A percentile compares a stretch with the other conserved stretches of the same genome.
Evolutionary conservation across 2,329 filamentous ascomycete species (phyloP).

Genomic region (Neospermospora avenae): DNA sequence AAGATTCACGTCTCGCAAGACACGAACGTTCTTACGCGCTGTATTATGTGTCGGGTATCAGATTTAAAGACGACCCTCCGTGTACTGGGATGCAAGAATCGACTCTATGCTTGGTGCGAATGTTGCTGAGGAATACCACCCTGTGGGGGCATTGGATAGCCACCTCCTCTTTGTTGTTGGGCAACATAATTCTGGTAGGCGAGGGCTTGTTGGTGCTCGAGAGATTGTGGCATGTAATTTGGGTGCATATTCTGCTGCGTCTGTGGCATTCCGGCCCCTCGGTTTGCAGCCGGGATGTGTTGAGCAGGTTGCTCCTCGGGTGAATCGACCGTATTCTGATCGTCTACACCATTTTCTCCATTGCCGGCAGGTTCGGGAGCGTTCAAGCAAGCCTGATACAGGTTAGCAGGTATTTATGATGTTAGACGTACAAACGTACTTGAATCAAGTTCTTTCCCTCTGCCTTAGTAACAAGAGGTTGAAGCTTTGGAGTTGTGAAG

Average conservation of each 20-base stretch:
- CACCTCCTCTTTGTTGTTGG: constrained; percentile 66
- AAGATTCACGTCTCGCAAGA: constrained; percentile 32
- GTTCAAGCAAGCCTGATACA: constrained; percentile 81
- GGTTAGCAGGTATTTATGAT: constrained; percentile 35
- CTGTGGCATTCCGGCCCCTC: constrained; percentile 59
- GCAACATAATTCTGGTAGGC: constrained; percentile 81
- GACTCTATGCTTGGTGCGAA: constrained; percentile 68
- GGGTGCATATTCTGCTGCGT: constrained; percentile 59
- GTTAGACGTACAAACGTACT: constrained; percentile 47
- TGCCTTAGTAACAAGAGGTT: constrained; percentile 95
- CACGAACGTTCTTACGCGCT: constrained; percentile 28
- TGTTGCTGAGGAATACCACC: constrained; percentile 78
- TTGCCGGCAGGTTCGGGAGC: constrained; percentile 84
- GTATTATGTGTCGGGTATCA: constrained; percentile 59
- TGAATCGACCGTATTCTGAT: constrained; percentile 75
- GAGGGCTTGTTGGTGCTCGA: constrained; percentile 72
- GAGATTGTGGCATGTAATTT: constrained; percentile 54
- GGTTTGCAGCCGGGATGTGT: constrained; percentile 63
- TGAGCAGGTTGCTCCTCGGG: constrained; percentile 82
- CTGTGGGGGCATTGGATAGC: constrained; percentile 76
- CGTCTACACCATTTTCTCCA: constrained; percentile 78
- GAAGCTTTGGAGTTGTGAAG: constrained; percentile 96
- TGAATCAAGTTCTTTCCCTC: constrained; percentile 99
- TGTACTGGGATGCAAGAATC: constrained; percentile 26
- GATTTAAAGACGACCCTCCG: constrained; percentile 37